Percentiles rank a stretch among this genome's conserved stretches.
These are phyloP conservation scores for Fusarium austroafricanum DNA, from an alignment of 2,329 filamentous ascomycete species.

Conservation along the genomic window DNA sequence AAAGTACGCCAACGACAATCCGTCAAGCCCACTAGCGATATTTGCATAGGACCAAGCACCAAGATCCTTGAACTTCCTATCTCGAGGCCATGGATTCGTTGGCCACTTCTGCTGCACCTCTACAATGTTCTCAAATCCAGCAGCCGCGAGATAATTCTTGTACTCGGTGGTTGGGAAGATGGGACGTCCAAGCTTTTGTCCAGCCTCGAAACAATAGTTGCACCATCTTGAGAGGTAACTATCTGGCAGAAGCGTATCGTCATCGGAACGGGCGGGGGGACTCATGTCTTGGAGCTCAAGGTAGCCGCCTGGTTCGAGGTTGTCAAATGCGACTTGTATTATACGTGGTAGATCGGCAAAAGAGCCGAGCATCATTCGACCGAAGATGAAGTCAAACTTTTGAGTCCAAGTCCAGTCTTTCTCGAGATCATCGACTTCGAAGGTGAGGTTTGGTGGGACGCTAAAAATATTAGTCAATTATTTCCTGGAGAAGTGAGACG, in stretches of 20 bases:
- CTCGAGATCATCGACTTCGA: slow-evolving; percentile 31
- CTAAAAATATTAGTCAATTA: not conserved
- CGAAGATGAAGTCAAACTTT: slow-evolving; percentile 29
- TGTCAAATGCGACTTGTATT: slow-evolving; percentile 5
- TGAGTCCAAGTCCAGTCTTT: slow-evolving; percentile 26
- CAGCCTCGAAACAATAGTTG: slow-evolving; percentile 7
- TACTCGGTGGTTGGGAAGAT: slow-evolving; percentile 1
- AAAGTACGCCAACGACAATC: slow-evolving; percentile 44
- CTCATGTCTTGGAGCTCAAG: slow-evolving; percentile 31
- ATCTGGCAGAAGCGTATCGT: slow-evolving; percentile 17
- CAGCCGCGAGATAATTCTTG: slow-evolving; percentile 23
- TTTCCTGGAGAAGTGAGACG: not conserved
- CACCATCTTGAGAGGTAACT: slow-evolving; percentile 30
- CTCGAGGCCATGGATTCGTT: slow-evolving; percentile 25
- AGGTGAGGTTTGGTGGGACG: slow-evolving; percentile 21
- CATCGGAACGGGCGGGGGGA: slow-evolving; percentile 20
- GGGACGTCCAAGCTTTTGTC: slow-evolving; percentile 12
- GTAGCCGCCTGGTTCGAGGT: slow-evolving; percentile 27
- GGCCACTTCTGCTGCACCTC: slow-evolving; percentile 30
- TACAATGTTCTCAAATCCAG: slow-evolving; percentile 21
- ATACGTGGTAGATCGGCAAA: not conserved
- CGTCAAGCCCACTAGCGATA: slow-evolving; percentile 40
- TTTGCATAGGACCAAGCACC: slow-evolving; percentile 37
- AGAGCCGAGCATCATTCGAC: slow-evolving; percentile 15
- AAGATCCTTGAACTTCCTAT: slow-evolving; percentile 17